Evolutionary conservation across 257 asterid genomes (phyloP).

Genomic region (Gentiana straminea): DNA sequence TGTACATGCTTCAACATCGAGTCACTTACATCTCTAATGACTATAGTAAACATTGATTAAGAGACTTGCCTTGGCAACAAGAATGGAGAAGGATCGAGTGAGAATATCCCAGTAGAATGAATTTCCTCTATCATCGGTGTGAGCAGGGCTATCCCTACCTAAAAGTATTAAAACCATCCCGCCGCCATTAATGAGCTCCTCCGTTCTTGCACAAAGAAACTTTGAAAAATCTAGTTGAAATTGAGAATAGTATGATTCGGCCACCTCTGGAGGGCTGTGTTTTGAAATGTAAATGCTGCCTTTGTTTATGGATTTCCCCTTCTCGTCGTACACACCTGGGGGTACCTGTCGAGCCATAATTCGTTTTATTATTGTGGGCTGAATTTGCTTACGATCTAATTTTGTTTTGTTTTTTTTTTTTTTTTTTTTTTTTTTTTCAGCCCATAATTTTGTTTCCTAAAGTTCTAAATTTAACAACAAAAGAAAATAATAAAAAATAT

Average conservation of each 20-base stretch:
- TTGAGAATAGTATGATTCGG: conserved; percentile 42
- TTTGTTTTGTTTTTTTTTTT: not conserved
- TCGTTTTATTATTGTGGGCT: not conserved
- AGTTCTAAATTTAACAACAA: too few relatives aligned
- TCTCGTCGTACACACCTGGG: conserved; percentile 41
- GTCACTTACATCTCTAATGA: not conserved
- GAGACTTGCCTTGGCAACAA: conserved; percentile 38
- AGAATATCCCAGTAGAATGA: conserved; percentile 69
- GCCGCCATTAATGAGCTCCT: conserved; percentile 62
- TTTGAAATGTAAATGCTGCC: conserved; percentile 60
- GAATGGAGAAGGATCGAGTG: conserved; percentile 40
- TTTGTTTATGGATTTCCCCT: conserved; percentile 43
- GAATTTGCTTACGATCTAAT: not conserved
- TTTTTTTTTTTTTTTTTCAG: too few relatives aligned
- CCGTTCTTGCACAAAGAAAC: conserved; percentile 54
- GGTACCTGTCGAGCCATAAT: conserved; percentile 37
- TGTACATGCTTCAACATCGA: too few relatives aligned
- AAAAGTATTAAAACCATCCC: conserved; percentile 59
- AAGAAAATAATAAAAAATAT: too few relatives aligned
- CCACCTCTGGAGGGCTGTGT: conserved; percentile 46
- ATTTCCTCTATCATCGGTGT: conserved; percentile 55
- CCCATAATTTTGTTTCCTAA: too few relatives aligned
- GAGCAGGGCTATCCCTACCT: conserved; percentile 47
- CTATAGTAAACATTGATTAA: not conserved
- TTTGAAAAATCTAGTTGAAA: conserved; percentile 53